Evolutionary conservation across 2,329 filamentous ascomycete genomes (phyloP), one percentile per base, ranked within the genome.

Genomic region (Xylariaceae sp.): DNA sequence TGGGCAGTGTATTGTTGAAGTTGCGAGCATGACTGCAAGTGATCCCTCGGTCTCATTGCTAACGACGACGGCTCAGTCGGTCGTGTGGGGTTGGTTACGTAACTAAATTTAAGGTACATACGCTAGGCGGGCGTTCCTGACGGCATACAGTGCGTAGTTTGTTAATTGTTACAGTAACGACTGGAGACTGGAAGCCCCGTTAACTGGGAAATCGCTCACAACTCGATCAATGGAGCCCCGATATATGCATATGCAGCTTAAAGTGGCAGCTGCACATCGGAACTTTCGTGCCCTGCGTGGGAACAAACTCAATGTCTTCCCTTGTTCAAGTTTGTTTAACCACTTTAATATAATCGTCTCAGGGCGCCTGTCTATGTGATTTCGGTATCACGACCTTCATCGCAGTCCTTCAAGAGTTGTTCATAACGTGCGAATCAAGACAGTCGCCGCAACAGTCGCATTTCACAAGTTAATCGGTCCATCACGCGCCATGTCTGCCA

Each of bases 401-500:
- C 13, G 13, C 44, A 9, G 23, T 34, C 13, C 54, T 17, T 44
- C 17, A 44, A 13, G 15, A 11, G 10, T 3, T 35, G 7, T 18
- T 44, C 48, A 11, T 39, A 41, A 18, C 34, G 45, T 13, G 15
- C 23, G 23, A 23, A 23, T 23, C 23, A 23, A 3, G 23, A 23
- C 23, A 23, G 3, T 23, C 23, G 5, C 23, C 23, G 23, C 23
- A 15, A 6, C 18, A 4, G 7, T 23, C 30, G 15, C 3, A 44
- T 49, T 23, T 48, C 5, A 45, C 30, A 2, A 5, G 34, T 48
- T 30, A 5, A 8, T 41, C 51, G 30, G 8, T 30, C 49, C 17
- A 55, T 44, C 54, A 55, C 56, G 65, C 59, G 61, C 23, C 23
- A 77, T 77, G 75, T 71, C 75, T 10, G 64, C 71, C 44, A 63